phyloP scores from a whole-genome alignment of 306 rosid genomes.

The Macrotyloma uniflorum region DNA sequence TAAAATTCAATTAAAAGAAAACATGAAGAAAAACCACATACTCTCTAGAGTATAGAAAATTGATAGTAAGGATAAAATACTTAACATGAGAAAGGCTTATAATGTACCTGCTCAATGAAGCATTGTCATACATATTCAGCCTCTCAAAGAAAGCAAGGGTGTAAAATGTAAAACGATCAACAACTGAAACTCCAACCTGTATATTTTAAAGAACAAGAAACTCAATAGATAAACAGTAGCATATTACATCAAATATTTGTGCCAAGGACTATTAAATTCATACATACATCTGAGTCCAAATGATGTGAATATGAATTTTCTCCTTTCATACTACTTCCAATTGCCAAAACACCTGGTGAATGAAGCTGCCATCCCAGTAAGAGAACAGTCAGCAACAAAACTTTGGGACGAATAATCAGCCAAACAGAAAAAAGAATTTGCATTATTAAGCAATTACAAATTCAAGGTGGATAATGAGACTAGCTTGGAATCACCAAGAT shows the following conservation, averaged over 20 bases:
- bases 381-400: constrained; percentile 42
- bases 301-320: constrained; percentile 98
- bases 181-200: constrained; percentile 97
- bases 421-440: neutral
- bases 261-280: constrained; percentile 6
- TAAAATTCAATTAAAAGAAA: constrained; percentile 16
- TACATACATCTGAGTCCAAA: constrained; percentile 91
- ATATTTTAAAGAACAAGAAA: constrained; percentile 23
- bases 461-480: constrained; percentile 1
- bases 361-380: constrained; percentile 78
- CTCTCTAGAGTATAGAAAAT: neutral
- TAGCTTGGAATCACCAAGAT: constrained; percentile 1
- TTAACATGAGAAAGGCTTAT: neutral
- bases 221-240: constrained; percentile 20
- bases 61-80: constrained; percentile 4
- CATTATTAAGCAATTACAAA: too few species aligned
- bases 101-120: constrained; percentile 84
- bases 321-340: constrained; percentile 99
- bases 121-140: constrained; percentile 90
- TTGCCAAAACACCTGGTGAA: constrained; percentile 90
- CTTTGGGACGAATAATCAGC: constrained; percentile 5
- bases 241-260: constrained; percentile 2
- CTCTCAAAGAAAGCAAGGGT: constrained; percentile 93
- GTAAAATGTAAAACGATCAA: constrained; percentile 93
- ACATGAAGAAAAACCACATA: constrained; percentile 6